Evolutionary conservation across 495 filamentous ascomycete species (phyloP).

Genomic region (Evansstolkia leycettana): DNA sequence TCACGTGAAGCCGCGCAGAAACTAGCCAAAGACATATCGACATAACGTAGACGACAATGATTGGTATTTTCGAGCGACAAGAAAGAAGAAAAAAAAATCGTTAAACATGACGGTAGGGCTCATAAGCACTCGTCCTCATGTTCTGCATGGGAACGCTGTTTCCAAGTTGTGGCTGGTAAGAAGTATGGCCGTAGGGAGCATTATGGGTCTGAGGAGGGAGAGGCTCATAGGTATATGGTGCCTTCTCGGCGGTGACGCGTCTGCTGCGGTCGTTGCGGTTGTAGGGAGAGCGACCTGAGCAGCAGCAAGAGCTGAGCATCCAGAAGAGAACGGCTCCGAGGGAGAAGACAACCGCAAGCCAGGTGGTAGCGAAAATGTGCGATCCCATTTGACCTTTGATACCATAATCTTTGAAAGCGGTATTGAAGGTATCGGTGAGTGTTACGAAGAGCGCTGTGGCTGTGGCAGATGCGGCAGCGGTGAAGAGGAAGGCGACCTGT

Average conservation of each 20-base stretch:
- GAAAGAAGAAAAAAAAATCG: no score
- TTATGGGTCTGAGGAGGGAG: constrained; percentile 18
- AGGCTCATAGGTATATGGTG: constrained; percentile 39
- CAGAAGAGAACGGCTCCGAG: constrained; percentile 70
- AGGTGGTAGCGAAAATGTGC: constrained; percentile 55
- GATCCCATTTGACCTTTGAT: constrained; percentile 51
- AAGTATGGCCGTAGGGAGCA: constrained; percentile 7
- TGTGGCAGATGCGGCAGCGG: constrained; percentile 43
- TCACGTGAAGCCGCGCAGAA: no score
- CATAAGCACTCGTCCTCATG: constrained; percentile 22
- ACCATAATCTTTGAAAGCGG: constrained; percentile 50
- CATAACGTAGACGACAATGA: no score
- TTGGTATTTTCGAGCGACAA: no score
- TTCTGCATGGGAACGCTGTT: constrained; percentile 11
- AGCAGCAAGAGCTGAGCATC: constrained; percentile 86
- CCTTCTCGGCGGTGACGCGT: constrained; percentile 32
- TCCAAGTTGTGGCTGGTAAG: constrained; percentile 16
- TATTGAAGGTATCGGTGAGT: constrained; percentile 46
- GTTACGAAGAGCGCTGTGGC: constrained; percentile 49
- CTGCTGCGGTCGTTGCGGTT: constrained; percentile 20
- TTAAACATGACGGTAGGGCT: constrained; percentile 36
- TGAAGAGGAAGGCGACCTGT: constrained; percentile 40
- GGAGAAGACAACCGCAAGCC: constrained; percentile 71
- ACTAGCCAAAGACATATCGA: no score
- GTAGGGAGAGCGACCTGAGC: constrained; percentile 46